Evolutionary conservation across 257 asterid species (phyloP).

Genomic region (Przewalskia tangutica): DNA sequence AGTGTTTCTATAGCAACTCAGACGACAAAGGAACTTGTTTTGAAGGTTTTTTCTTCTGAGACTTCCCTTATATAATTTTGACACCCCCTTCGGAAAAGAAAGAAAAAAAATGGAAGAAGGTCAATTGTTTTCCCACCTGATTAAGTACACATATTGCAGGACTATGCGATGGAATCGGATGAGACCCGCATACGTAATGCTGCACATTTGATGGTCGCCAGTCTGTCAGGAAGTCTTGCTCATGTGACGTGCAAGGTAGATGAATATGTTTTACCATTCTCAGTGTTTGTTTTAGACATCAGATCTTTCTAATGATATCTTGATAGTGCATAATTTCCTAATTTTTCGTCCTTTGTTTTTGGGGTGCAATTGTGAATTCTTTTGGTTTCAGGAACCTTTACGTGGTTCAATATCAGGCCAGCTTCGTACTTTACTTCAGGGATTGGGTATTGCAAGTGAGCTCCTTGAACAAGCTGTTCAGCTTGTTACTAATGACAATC

Average conservation of each 20-base stretch:
- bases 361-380: neutral
- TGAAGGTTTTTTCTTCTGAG: slow-evolving; percentile 46
- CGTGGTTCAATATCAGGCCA: slow-evolving; percentile 77
- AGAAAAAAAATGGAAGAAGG: neutral
- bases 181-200: slow-evolving; percentile 85
- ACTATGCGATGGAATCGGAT: slow-evolving; percentile 93
- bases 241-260: slow-evolving; percentile 98
- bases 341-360: neutral
- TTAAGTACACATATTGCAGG: slow-evolving; percentile 32
- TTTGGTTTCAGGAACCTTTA: slow-evolving; percentile 60
- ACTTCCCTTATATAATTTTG: neutral
- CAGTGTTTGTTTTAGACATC: neutral
- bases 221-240: slow-evolving; percentile 95
- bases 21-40: slow-evolving; percentile 92
- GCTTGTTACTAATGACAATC: slow-evolving; percentile 87
- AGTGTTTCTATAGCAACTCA: slow-evolving; percentile 97
- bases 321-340: neutral
- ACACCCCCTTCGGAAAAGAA: neutral
- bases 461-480: slow-evolving; percentile 77
- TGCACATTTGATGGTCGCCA: slow-evolving; percentile 98
- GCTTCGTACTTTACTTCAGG: slow-evolving; percentile 79
- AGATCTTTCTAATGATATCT: neutral
- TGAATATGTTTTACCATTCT: neutral
- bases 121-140: neutral
- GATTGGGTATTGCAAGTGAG: slow-evolving; percentile 39